Conservation (phyloP, 805 yeast genomes). For the Komagataella pseudopastoris region DNA sequence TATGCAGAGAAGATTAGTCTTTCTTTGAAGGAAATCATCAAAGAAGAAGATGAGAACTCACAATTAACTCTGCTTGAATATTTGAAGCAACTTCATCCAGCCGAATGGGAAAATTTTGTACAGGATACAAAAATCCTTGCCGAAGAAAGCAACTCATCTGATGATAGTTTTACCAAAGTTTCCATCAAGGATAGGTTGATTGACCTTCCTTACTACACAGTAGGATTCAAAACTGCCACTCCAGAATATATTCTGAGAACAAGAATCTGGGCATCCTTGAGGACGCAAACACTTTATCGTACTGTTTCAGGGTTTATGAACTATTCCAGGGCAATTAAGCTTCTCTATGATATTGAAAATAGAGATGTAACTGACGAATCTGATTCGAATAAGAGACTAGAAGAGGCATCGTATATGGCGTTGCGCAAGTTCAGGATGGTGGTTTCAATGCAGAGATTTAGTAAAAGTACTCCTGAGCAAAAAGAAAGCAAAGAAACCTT, state of each 20-base stretch:
- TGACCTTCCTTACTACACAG: conserved; percentile 56
- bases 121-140: conserved; percentile 51
- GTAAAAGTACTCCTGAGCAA: conserved; percentile 53
- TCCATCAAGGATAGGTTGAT: conserved; percentile 28
- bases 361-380: conserved; percentile 27
- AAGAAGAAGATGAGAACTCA: conserved; percentile 25
- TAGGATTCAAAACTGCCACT: conserved; percentile 59
- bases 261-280: conserved; percentile 75
- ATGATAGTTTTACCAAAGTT: not conserved
- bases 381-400: not conserved
- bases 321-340: conserved; percentile 58
- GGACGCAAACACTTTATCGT: conserved; percentile 75
- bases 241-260: conserved; percentile 58
- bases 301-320: conserved; percentile 79
- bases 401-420: conserved; percentile 26
- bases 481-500: conserved; percentile 52
- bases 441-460: conserved; percentile 79
- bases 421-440: conserved; percentile 67
- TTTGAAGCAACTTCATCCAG: conserved; percentile 53
- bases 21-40: conserved; percentile 29
- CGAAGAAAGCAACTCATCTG: conserved; percentile 15
- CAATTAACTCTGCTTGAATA: conserved; percentile 61
- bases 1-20: conserved; percentile 35
- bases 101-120: conserved; percentile 76
- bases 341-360: conserved; percentile 56